Evolutionary conservation across 2,329 filamentous ascomycete genomes (phyloP).

Genomic region (Stagonosporopsis tanaceti): DNA sequence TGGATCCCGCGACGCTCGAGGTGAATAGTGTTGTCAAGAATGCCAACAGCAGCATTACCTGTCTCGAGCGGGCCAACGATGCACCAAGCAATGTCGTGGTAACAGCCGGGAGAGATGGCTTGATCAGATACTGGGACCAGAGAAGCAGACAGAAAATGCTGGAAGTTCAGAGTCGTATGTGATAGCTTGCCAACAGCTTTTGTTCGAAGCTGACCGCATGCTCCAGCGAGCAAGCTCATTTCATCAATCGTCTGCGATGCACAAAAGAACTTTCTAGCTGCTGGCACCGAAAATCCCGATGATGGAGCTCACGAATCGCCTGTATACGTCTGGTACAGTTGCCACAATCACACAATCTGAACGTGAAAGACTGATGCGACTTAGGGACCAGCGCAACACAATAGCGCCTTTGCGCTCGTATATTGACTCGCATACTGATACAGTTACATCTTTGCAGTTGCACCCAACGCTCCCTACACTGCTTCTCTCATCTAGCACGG

Average conservation of each 20-base stretch:
- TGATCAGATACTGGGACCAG: slow-evolving; percentile 72
- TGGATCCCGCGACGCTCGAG: slow-evolving; percentile 67
- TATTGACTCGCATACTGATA: slow-evolving; percentile 62
- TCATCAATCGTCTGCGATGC: slow-evolving; percentile 70
- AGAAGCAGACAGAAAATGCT: slow-evolving; percentile 60
- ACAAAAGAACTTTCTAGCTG: slow-evolving; percentile 67
- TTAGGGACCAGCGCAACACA: slow-evolving; percentile 52
- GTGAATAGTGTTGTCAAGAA: slow-evolving; percentile 58
- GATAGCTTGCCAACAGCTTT: not conserved
- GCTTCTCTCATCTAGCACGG: slow-evolving; percentile 79
- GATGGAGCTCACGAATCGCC: slow-evolving; percentile 57
- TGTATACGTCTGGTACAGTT: slow-evolving; percentile 48
- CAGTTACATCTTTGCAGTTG: slow-evolving; percentile 68
- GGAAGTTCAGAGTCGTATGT: slow-evolving; percentile 45
- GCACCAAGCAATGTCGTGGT: slow-evolving; percentile 63
- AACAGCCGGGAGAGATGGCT: slow-evolving; percentile 76
- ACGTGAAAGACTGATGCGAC: slow-evolving; percentile 12
- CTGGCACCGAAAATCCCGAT: slow-evolving; percentile 72
- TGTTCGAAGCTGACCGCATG: slow-evolving; percentile 30
- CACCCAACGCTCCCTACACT: slow-evolving; percentile 68
- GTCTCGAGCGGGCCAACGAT: slow-evolving; percentile 64
- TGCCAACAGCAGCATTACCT: slow-evolving; percentile 70
- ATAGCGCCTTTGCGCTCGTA: slow-evolving; percentile 49
- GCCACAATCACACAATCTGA: not conserved
- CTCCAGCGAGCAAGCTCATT: slow-evolving; percentile 60